Conservation (phyloP, 2,329 filamentous ascomycete species). For the Leptographium procerum region DNA sequence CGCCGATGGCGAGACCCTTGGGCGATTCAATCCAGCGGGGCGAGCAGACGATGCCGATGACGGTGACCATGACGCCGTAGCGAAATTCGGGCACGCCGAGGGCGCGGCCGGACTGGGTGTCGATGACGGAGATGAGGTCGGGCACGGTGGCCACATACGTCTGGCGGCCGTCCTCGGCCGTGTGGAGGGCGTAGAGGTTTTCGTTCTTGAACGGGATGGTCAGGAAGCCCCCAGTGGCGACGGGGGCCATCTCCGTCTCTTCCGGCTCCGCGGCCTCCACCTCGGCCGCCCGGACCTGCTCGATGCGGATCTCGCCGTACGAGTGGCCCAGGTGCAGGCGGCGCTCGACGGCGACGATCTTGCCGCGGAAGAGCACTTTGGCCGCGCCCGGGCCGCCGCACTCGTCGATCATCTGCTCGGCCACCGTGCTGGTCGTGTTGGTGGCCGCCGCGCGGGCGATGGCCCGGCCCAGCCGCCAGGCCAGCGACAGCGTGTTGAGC, state of each 20-base stretch:
- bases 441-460: constrained; percentile 29
- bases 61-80: constrained; percentile 38
- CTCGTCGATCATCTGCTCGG: constrained; percentile 35
- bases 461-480: constrained; percentile 35
- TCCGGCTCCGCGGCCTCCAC: constrained; percentile 7
- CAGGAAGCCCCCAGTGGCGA: constrained; percentile 12
- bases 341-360: constrained; percentile 39
- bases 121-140: constrained; percentile 36
- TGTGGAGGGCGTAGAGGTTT: constrained; percentile 12
- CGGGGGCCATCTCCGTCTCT: not conserved
- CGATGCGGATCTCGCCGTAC: constrained; percentile 25
- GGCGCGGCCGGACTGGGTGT: constrained; percentile 33
- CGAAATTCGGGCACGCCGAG: constrained; percentile 42
- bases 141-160: constrained; percentile 31
- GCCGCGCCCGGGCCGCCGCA: constrained; percentile 32
- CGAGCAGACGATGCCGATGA: constrained; percentile 41
- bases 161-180: constrained; percentile 3
- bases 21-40: constrained; percentile 39
- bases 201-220: constrained; percentile 19
- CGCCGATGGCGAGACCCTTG: constrained; percentile 35
- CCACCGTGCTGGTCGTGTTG: constrained; percentile 30
- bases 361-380: constrained; percentile 38
- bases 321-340: constrained; percentile 35
- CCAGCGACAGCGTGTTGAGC: constrained; percentile 23
- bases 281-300: constrained; percentile 7